Percentiles rank a stretch among this genome's conserved stretches.
Conservation (phyloP, 2,329 filamentous ascomycete genomes). For the Ascochyta pisi region DNA sequence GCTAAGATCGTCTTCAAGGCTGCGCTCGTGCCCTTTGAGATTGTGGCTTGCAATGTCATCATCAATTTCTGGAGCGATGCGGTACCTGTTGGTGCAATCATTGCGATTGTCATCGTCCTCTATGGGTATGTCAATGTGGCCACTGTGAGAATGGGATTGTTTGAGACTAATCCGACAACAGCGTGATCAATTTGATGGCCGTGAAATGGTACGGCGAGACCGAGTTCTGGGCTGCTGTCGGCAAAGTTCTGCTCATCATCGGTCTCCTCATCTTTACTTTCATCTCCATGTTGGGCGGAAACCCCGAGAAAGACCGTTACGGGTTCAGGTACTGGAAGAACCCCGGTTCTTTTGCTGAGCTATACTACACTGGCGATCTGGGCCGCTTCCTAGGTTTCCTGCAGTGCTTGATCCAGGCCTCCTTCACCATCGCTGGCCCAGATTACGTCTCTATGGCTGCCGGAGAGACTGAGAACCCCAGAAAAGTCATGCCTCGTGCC, state of each 20-base stretch:
- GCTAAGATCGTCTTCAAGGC: conserved; percentile 67
- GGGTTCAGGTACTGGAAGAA: conserved; percentile 60
- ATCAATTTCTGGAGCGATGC: conserved; percentile 59
- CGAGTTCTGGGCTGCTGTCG: conserved; percentile 77
- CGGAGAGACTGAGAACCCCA: conserved; percentile 56
- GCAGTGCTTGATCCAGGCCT: conserved; percentile 71
- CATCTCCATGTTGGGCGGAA: conserved; percentile 82
- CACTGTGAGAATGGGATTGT: neutral
- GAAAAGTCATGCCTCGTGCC: conserved; percentile 68
- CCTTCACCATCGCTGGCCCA: conserved; percentile 56
- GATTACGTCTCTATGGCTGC: conserved; percentile 59
- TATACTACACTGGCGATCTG: conserved; percentile 69
- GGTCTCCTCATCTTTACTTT: conserved; percentile 67
- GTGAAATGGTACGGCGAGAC: conserved; percentile 58
- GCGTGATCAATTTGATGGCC: conserved; percentile 70
- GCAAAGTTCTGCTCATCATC: conserved; percentile 57
- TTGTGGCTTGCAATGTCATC: conserved; percentile 58
- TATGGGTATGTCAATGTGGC: conserved; percentile 59
- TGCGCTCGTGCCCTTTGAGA: conserved; percentile 70
- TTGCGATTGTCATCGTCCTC: conserved; percentile 64
- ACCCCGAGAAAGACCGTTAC: conserved; percentile 64
- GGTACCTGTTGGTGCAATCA: conserved; percentile 66
- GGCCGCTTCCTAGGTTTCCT: conserved; percentile 80
- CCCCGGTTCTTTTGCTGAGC: conserved; percentile 72
- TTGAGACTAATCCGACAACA: conserved; percentile 21